phyloP scores from a whole-genome alignment of 805 yeast species.

The Kazachstania viticola region DNA sequence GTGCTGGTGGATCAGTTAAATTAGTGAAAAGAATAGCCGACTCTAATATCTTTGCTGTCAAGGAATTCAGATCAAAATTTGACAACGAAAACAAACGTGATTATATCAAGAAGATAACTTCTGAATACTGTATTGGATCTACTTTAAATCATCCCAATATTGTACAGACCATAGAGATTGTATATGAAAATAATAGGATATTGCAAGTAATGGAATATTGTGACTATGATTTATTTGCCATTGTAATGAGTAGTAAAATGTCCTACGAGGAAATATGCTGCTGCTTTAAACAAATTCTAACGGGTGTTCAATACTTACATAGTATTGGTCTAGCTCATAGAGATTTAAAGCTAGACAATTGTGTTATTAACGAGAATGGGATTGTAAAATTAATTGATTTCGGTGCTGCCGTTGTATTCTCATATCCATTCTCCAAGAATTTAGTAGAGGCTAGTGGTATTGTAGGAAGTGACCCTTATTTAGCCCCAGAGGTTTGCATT shows the following conservation, averaged over 20 bases:
- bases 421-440: conserved; percentile 69
- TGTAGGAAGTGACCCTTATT: conserved; percentile 80
- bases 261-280: conserved; percentile 66
- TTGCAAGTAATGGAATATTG: conserved; percentile 93
- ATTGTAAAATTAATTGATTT: conserved; percentile 86
- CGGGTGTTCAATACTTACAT: conserved; percentile 75
- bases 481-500: conserved; percentile 87
- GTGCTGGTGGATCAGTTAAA: conserved; percentile 88
- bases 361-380: conserved; percentile 75
- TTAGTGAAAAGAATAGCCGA: conserved; percentile 59
- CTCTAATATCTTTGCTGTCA: conserved; percentile 72
- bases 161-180: conserved; percentile 82
- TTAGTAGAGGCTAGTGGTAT: conserved; percentile 71
- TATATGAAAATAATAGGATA: conserved; percentile 76
- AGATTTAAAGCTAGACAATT: conserved; percentile 84
- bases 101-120: conserved; percentile 83
- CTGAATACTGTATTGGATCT: conserved; percentile 89
- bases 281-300: conserved; percentile 76
- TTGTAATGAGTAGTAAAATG: conserved; percentile 91
- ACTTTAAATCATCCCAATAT: conserved; percentile 83
- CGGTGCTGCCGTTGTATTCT: conserved; percentile 86
- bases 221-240: conserved; percentile 85
- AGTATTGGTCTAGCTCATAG: conserved; percentile 81
- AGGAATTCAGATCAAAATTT: conserved; percentile 75
- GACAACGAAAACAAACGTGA: conserved; percentile 69